Evolutionary conservation across 108 stramenopile genomes (phyloP).

Genomic region (Cyclotella kingstonii): DNA sequence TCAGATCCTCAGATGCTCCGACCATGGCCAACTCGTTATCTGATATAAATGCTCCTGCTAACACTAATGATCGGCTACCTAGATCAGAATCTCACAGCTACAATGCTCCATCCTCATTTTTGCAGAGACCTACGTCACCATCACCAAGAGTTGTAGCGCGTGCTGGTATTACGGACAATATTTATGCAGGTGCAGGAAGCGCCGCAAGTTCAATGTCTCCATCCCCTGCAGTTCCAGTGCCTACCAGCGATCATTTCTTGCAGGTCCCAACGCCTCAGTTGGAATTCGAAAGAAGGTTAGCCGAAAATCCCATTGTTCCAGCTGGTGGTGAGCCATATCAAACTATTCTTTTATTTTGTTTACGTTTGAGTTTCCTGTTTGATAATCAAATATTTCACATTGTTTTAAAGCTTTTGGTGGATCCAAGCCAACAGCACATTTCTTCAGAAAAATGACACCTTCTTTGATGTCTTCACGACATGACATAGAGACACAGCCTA

Average conservation of each 20-base stretch:
- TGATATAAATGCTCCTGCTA: slow-evolving; percentile 1
- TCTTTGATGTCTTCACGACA: neutral
- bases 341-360: neutral
- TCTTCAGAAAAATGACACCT: slow-evolving; percentile 24
- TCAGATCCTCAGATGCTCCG: slow-evolving; percentile 11
- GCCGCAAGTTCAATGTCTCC: slow-evolving; percentile 13
- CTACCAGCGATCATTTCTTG: slow-evolving; percentile 3
- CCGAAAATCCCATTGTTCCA: slow-evolving; percentile 30
- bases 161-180: slow-evolving; percentile 17
- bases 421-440: slow-evolving; percentile 38
- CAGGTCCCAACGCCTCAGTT: slow-evolving; percentile 30
- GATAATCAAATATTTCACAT: neutral
- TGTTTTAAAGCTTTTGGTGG: slow-evolving; percentile 30
- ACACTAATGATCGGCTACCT: slow-evolving; percentile 9
- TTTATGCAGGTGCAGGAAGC: slow-evolving; percentile 30
- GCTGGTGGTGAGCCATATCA: slow-evolving; percentile 5
- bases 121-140: slow-evolving; percentile 14
- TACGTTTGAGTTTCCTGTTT: neutral
- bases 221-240: slow-evolving; percentile 5
- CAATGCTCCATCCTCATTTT: slow-evolving; percentile 17
- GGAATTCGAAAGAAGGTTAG: slow-evolving; percentile 30
- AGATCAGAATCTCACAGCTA: slow-evolving; percentile 1
- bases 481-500: slow-evolving; percentile 38
- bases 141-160: slow-evolving; percentile 3
- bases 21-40: neutral